A percentile compares a stretch with the other conserved stretches of the same genome.
These are phyloP conservation scores for Amanita rubescens DNA, from an alignment of 768 basidiomycete species.

Conservation along the genomic window DNA sequence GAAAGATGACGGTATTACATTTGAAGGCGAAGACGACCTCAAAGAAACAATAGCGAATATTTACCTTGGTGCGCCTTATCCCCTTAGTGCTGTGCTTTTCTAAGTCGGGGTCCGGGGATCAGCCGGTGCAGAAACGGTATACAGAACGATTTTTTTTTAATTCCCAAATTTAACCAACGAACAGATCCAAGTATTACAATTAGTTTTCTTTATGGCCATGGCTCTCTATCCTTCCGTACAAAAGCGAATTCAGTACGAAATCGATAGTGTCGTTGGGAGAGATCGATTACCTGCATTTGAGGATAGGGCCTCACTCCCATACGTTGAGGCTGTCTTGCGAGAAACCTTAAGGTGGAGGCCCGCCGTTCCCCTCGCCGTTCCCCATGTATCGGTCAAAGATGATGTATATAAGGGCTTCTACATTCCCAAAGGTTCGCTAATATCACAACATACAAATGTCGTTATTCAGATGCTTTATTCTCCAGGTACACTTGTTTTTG, in stretches of 20 bases:
- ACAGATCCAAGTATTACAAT: not conserved
- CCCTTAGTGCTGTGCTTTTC: not conserved
- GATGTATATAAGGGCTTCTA: conserved; percentile 18
- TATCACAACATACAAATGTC: not conserved
- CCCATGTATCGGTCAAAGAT: conserved; percentile 13
- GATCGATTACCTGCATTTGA: conserved; percentile 14
- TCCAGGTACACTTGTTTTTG: conserved; percentile 10
- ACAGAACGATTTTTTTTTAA: not conserved
- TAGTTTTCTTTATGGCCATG: conserved; percentile 13
- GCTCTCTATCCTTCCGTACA: conserved; percentile 14
- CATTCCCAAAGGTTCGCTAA: conserved; percentile 11
- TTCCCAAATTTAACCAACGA: not conserved
- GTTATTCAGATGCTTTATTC: not conserved
- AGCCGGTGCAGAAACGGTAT: conserved; percentile 5
- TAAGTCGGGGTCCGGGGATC: not conserved
- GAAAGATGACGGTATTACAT: not conserved
- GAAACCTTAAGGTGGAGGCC: conserved; percentile 15
- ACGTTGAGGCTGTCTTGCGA: conserved; percentile 10
- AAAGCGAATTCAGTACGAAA: conserved; percentile 12
- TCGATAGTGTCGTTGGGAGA: conserved; percentile 12
- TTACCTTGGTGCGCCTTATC: not conserved
- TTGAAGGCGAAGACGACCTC: not conserved
- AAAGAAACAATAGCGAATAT: not conserved
- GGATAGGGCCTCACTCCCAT: conserved; percentile 12
- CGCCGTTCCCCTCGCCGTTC: conserved; percentile 11